A percentile compares a stretch with the other conserved stretches of the same genome.
Evolutionary conservation across 768 basidiomycete genomes (phyloP).

Genomic region (Trametes coccinea): DNA sequence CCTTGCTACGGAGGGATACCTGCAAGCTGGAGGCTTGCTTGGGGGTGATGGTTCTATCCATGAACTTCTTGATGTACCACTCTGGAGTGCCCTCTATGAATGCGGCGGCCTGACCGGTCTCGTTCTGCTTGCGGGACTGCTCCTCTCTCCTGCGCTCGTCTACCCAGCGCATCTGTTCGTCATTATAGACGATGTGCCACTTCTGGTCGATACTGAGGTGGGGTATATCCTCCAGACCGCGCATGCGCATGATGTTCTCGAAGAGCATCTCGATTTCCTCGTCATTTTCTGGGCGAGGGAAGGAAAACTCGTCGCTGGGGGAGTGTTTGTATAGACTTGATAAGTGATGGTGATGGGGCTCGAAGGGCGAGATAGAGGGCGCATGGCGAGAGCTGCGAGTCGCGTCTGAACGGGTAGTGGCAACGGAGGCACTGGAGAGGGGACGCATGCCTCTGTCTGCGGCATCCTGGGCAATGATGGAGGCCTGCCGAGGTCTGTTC

Average conservation of each 20-base stretch:
- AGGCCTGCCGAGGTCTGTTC: slow-evolving; percentile 37
- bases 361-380: slow-evolving; percentile 52
- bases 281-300: slow-evolving; percentile 74
- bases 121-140: slow-evolving; percentile 58
- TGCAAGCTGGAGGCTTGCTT: slow-evolving; percentile 77
- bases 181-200: slow-evolving; percentile 87
- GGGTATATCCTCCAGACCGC: slow-evolving; percentile 63
- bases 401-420: slow-evolving; percentile 56
- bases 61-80: slow-evolving; percentile 90
- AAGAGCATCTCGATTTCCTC: slow-evolving; percentile 82
- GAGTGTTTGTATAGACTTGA: slow-evolving; percentile 40
- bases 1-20: slow-evolving; percentile 78
- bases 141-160: slow-evolving; percentile 67
- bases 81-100: slow-evolving; percentile 77
- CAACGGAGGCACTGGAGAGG: slow-evolving; percentile 36
- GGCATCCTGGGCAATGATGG: slow-evolving; percentile 33
- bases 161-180: slow-evolving; percentile 78
- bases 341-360: slow-evolving; percentile 57
- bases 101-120: slow-evolving; percentile 52
- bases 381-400: slow-evolving; percentile 65
- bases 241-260: slow-evolving; percentile 69
- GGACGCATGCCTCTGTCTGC: slow-evolving; percentile 34
- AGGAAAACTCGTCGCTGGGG: slow-evolving; percentile 60
- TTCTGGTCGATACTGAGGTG: slow-evolving; percentile 77
- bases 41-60: slow-evolving; percentile 80